Evolutionary conservation across 352 stramenopile species (phyloP).

Genomic region (Phytophthora meadii): DNA sequence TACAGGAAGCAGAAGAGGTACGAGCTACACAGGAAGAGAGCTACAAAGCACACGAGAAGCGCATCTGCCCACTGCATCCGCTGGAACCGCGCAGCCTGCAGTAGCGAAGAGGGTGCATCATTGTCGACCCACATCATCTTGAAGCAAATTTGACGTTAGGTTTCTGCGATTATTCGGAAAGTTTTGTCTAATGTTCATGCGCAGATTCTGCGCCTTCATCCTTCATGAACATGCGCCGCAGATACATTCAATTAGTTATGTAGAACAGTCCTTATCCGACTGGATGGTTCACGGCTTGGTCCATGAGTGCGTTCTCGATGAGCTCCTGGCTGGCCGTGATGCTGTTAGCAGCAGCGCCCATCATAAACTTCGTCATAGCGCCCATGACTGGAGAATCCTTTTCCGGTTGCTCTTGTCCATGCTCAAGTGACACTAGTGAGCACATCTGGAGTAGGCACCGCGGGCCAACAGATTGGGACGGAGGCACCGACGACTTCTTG

Average conservation of each 20-base stretch:
- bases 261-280: slow-evolving; percentile 5
- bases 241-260: background rate
- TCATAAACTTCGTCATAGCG: slow-evolving; percentile 50
- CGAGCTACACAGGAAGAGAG: slow-evolving; percentile 54
- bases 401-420: slow-evolving; percentile 34
- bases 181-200: no score
- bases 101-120: slow-evolving; percentile 16
- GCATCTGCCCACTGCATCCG: slow-evolving; percentile 44
- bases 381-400: slow-evolving; percentile 41
- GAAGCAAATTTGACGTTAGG: slow-evolving; percentile 5
- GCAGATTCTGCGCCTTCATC: no score
- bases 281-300: slow-evolving; percentile 30
- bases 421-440: slow-evolving; percentile 41
- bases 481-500: slow-evolving; percentile 29
- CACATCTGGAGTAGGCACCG: slow-evolving; percentile 62
- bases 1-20: slow-evolving; percentile 67
- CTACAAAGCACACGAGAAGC: slow-evolving; percentile 47
- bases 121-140: slow-evolving; percentile 34
- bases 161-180: no score
- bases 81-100: slow-evolving; percentile 24
- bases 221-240: background rate
- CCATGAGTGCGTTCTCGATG: slow-evolving; percentile 47
- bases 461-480: slow-evolving; percentile 30
- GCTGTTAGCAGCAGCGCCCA: slow-evolving; percentile 40
- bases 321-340: slow-evolving; percentile 44